Evolutionary conservation across 2,329 filamentous ascomycete species (phyloP).

Genomic region (Aspergillaceae sp.): DNA sequence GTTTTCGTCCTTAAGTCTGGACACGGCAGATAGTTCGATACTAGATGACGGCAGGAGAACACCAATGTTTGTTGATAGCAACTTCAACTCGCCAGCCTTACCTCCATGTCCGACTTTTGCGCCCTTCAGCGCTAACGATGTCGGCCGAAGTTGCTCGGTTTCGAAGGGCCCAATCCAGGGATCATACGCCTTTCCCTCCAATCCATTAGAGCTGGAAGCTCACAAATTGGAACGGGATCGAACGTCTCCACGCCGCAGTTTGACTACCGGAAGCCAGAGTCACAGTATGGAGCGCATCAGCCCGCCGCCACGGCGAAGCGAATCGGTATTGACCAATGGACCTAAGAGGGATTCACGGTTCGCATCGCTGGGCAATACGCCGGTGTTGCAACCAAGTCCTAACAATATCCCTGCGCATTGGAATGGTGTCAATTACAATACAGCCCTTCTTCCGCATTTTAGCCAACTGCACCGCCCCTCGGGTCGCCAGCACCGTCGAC

Average conservation of each 20-base stretch:
- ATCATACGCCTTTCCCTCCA: slow-evolving; percentile 20
- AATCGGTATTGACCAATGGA: slow-evolving; percentile 19
- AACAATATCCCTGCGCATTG: slow-evolving; percentile 6
- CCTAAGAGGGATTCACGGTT: slow-evolving; percentile 11
- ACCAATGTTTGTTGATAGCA: slow-evolving; percentile 19
- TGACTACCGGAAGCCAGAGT: slow-evolving; percentile 24
- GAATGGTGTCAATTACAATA: not conserved
- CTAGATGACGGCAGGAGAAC: slow-evolving; percentile 23
- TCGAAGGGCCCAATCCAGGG: slow-evolving; percentile 16
- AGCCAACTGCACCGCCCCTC: slow-evolving; percentile 19
- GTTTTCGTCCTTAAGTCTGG: slow-evolving; percentile 29
- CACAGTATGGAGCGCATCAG: slow-evolving; percentile 17
- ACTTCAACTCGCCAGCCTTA: slow-evolving; percentile 22
- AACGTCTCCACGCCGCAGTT: slow-evolving; percentile 24
- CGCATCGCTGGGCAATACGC: slow-evolving; percentile 4
- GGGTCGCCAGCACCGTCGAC: slow-evolving; percentile 3
- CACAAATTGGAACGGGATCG: slow-evolving; percentile 15
- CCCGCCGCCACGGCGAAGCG: slow-evolving; percentile 21
- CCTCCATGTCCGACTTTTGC: slow-evolving; percentile 27
- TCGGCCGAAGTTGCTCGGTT: slow-evolving; percentile 20
- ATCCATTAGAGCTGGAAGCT: slow-evolving; percentile 15
- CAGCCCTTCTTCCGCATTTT: slow-evolving; percentile 13
- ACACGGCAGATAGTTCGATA: slow-evolving; percentile 32
- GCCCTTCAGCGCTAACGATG: slow-evolving; percentile 31
- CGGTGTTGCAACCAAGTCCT: slow-evolving; percentile 1